Base-by-base conservation (phyloP, 176 grass and related monocot species). In the Paspalum vaginatum region DNA sequence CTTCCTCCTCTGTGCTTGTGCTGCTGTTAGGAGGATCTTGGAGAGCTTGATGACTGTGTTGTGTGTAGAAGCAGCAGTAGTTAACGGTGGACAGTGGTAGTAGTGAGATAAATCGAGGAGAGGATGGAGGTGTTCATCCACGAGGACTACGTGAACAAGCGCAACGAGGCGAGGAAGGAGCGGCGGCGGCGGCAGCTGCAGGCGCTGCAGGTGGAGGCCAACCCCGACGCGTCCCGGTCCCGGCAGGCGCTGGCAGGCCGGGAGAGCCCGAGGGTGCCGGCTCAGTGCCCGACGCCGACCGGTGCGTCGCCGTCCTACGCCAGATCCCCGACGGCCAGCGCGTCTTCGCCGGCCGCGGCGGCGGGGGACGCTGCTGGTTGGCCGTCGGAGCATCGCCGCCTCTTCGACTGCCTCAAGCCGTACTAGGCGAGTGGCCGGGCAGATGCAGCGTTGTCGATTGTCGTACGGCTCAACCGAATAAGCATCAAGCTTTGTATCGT, bases 101-200 rank as follows among this genome's bases (percentile, higher is more conserved):
- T 13, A 4, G 10, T 68, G 48, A 65, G 84, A 12, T 24, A 58
- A 15, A 79, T 18, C 1, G 27, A 7, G 41, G 14, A 73, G 72
- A 68, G 14, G 25, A 94, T 91, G 86, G 92, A 94, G 27, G 74
- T 89, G 55, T 94, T 94, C 83, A 94, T 94, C 68, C 87, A 85
- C 63, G 92, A 91, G 83, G 86, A 91, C 54, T 89, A 89, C 70
- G 76, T 94, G 42, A 94, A 76, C 25, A 94, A 82, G 76, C 84
- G 86, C 48, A 68, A 81, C 72, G 72, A 86, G 65, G 64, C 81
- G 79, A 91, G 78, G 78, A 77, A 61, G 74, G 66, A 86, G 79
- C 78, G 83, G 79, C 75, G 83, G 53, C 80, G 61, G 40, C 70
- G 68, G 88, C 85, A 79, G 76, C 40, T 84, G 40, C 79, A 82